Evolutionary conservation across 2,329 filamentous ascomycete genomes (phyloP), one percentile per base, ranked within the genome.

Genomic region (Trichothecium roseum): DNA sequence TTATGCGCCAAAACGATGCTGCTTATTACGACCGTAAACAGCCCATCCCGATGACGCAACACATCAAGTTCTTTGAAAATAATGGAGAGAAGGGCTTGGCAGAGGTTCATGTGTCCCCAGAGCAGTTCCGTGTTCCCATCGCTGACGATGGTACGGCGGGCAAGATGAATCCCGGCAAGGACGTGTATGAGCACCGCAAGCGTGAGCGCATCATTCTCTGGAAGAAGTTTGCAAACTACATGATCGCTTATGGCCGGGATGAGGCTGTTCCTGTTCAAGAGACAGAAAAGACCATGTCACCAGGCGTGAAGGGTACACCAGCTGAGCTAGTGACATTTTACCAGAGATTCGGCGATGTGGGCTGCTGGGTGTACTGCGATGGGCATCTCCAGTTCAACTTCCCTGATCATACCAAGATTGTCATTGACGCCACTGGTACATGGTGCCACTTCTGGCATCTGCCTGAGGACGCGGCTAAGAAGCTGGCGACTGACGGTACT

Each of bases 351-450:
- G 83, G 84, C 30, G 83, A 84, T 48, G 82, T 88, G 20, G 82
- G 83, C 13, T 81, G 84, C 56, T 88, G 83, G 83, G 77, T 78
- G 34, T 89, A 89, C 49, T 74, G 73, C 37, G 83, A 89, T 52
- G 84, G 84, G 3, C 82, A 84, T 48, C 69, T 88, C 45, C 83
- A 86, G 73, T 84, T 89, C 59, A 89, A 91, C 60, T 91, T 91
- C 55, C 84, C 84, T 3, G 84, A 91, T 46, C 84, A 91, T 55
- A 89, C 84, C 40, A 91, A 91, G 59, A 73, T 91, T 37, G 80
- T 89, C 10, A 62, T 91, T 18, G 84, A 85, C 39, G 63, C 79
- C 1, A 74, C 81, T 20, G 84, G 81, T n/a, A 75, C 71, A 2
- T 81, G 78, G 68, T 81, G 82, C 45, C 81, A 84, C 52, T 85